Base-by-base conservation (phyloP, 805 yeast genomes). In the Dipodascopsis tothii region DNA sequence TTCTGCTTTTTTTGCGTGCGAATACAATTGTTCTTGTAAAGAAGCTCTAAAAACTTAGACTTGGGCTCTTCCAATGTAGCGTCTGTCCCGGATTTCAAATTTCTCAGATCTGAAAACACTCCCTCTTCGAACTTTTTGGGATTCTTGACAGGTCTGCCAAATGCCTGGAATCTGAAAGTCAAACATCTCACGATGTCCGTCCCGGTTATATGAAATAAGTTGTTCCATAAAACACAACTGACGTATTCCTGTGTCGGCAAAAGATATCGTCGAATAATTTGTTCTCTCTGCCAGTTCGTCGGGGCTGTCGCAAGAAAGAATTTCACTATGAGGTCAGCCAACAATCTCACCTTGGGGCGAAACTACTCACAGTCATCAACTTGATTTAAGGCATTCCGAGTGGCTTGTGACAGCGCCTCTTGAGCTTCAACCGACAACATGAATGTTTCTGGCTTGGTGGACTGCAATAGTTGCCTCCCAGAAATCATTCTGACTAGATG, bases 71-170 rank as follows among this genome's bases (percentile, higher is more conserved):
- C 97, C 45, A 90, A 68, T 3, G 85, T 74, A 11, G 97, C 95
- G 3, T 78, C 72, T 19, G 92, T 94, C 45, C 67, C 60, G 60
- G 86, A 77, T 64, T 88, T 90, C 48, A 92, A 69, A 50, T 83
- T 78, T 54, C 98, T 75, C 51, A 90, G 67, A 62, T 92, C 97
- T 5, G 94, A 82, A 56, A 92, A 90, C 21, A 90, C 80, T 18
- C 97, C 96, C 66, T 90, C 98, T 67, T 90, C 97, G 60, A 90
- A 90, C 66, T 92, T 90, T 65, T 92, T 88, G 55, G 94, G 71
- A 62, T 92, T 96, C 17, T 75, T 62, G 20, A 92, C 78, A 48
- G 75, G 75, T 50, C 97, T 72, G 0, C 98, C 98, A 67, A 90
- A 84, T 55, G 86, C 87, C 55, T 81, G 81, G 67, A 90, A 83